phyloP scores from a whole-genome alignment of 371 early-diverging fungal species.

The Mucor saturninus region DNA sequence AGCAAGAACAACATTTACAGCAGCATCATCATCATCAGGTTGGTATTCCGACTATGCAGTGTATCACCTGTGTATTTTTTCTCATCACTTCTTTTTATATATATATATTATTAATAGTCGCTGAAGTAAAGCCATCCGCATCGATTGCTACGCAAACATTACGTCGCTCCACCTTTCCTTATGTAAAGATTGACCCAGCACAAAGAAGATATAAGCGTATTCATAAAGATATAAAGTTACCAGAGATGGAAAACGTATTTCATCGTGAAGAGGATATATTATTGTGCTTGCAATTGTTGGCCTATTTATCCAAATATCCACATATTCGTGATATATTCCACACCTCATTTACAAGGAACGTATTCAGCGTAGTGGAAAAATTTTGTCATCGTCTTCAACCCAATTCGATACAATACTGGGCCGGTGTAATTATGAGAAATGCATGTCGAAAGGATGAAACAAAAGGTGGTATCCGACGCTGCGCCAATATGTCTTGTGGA shows the following conservation, averaged over 20 bases:
- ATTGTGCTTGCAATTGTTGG: conserved; percentile 83
- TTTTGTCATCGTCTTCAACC: conserved; percentile 72
- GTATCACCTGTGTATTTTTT: conserved; percentile 18
- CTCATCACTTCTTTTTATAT: not conserved
- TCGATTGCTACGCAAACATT: conserved; percentile 4
- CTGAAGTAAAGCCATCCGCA: not conserved
- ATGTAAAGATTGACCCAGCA: conserved; percentile 35
- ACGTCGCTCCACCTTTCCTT: conserved; percentile 49
- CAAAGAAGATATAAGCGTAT: conserved; percentile 40
- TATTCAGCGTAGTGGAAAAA: conserved; percentile 77
- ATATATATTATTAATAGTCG: not conserved
- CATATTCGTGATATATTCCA: conserved; percentile 72
- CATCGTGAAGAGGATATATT: conserved; percentile 85
- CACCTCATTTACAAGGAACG: conserved; percentile 61
- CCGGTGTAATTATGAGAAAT: conserved; percentile 81
- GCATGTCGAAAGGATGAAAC: conserved; percentile 78
- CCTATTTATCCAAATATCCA: conserved; percentile 86
- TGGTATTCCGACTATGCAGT: conserved; percentile 35
- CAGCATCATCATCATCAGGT: conserved; percentile 16
- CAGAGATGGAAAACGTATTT: conserved; percentile 52
- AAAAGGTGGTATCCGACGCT: conserved; percentile 71
- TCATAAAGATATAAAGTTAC: conserved; percentile 26
- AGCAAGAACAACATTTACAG: not conserved
- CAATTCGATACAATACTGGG: conserved; percentile 76
- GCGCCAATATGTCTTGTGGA: conserved; percentile 75